These are phyloP conservation scores for Sugiyamaella xylanicola DNA, from an alignment of 1,139 yeast species.

Conservation along the genomic window DNA sequence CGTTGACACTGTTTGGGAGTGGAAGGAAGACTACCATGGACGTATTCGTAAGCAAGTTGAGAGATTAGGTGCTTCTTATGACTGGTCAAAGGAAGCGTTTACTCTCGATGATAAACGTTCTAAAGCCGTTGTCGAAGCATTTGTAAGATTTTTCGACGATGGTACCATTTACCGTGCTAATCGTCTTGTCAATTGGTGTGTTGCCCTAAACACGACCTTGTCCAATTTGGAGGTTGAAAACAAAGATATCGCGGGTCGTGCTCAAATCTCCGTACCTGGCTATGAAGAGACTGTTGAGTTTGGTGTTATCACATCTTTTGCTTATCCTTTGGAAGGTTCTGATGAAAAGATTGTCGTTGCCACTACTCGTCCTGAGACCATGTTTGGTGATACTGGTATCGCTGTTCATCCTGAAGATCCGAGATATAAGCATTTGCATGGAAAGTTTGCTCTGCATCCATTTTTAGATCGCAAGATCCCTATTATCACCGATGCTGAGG, in stretches of 20 bases:
- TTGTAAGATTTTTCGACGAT: conserved; percentile 87
- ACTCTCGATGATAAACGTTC: conserved; percentile 81
- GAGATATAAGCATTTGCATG: conserved; percentile 92
- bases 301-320: conserved; percentile 93
- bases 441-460: conserved; percentile 89
- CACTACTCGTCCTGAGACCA: conserved; percentile 97
- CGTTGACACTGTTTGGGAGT: conserved; percentile 89
- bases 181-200: conserved; percentile 96
- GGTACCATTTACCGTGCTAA: conserved; percentile 94
- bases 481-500: conserved; percentile 83
- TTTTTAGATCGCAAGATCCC: conserved; percentile 85
- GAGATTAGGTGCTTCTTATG: conserved; percentile 93
- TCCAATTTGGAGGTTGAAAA: conserved; percentile 96
- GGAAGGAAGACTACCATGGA: conserved; percentile 93
- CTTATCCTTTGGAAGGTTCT: conserved; percentile 85
- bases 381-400: conserved; percentile 96
- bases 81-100: conserved; percentile 93
- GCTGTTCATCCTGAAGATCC: conserved; percentile 96
- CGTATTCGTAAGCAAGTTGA: conserved; percentile 83
- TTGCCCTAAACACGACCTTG: conserved; percentile 88
- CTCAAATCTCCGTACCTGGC: conserved; percentile 81
- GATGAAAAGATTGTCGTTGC: conserved; percentile 91
- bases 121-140: conserved; percentile 86
- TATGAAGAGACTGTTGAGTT: conserved; percentile 90
- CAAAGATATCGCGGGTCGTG: conserved; percentile 82